Evolutionary conservation across 176 grass and related monocot species (phyloP), one percentile per base, ranked within the genome.

Genomic region (Dendrocalamus sinicus): DNA sequence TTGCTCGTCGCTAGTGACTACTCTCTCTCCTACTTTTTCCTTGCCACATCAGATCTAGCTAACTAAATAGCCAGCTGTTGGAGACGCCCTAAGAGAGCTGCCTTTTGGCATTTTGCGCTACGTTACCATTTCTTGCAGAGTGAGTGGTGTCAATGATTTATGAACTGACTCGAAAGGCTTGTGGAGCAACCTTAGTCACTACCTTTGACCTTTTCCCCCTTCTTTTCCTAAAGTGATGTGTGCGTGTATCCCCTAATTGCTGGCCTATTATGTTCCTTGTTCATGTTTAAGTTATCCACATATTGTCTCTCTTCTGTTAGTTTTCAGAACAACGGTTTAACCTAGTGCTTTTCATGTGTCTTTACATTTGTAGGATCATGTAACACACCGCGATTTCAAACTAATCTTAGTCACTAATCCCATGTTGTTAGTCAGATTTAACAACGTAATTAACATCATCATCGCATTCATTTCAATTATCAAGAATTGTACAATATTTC

Each of bases 81-180:
- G n/a, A n/a, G n/a, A n/a, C n/a, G n/a, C n/a, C n/a, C n/a, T n/a
- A n/a, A 23, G 77, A 74, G 40, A 22, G 28, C 20, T 52, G 61
- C 9, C 53, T 84, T 87, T 91, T 87, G 81, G 81, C 81, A 80
- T 87, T 91, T 88, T 91, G 85, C 76, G 62, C n/a, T 50, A 55
- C 53, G 44, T 63, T 85, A 53, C 75, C 53, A 35, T 70, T 80
- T 62, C 20, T 81, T 81, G 58, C 75, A 60, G 19, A 60, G 13
- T 72, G 63, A 65, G 81, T 85, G 81, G 77, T 88, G 54, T 58
- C 81, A 72, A 81, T 91, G 86, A 91, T 88, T 91, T 66, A 52
- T 72, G 89, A 84, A 75, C 76, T 76, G 85, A 91, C 89, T 84
- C 40, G 10, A 64, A 73, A 59, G 75, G 52, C 80, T 80, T 73